phyloP scores from a whole-genome alignment of 2,329 filamentous ascomycete genomes.

The Knufia petricola region DNA sequence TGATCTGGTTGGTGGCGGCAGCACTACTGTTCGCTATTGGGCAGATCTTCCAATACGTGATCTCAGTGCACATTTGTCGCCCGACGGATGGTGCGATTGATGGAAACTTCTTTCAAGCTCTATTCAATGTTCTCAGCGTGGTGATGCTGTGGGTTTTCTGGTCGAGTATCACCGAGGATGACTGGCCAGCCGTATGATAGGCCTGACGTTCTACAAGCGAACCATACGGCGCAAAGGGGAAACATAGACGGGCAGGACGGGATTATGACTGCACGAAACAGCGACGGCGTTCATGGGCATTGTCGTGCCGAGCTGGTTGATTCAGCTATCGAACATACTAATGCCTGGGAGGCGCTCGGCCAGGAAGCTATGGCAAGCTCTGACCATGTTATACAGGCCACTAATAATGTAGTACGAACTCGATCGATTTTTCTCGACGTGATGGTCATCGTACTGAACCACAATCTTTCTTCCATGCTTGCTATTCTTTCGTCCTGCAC shows the following conservation, averaged over 20 bases:
- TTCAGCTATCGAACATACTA: not conserved
- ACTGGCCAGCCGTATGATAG: constrained; percentile 58
- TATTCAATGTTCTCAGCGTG: constrained; percentile 82
- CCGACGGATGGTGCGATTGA: constrained; percentile 80
- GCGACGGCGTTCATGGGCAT: constrained; percentile 1
- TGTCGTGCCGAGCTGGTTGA: not conserved
- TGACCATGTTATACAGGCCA: constrained; percentile 4
- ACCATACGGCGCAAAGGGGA: not conserved
- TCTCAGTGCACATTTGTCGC: constrained; percentile 82
- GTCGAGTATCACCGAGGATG: constrained; percentile 98
- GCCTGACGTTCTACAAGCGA: not conserved
- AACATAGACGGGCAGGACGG: not conserved
- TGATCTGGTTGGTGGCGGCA: constrained; percentile 71
- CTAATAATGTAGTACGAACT: constrained; percentile 2
- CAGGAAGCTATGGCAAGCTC: not conserved
- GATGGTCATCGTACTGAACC: not conserved
- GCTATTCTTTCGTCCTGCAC: too few species aligned
- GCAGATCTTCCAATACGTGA: constrained; percentile 91
- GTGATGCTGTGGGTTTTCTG: constrained; percentile 87
- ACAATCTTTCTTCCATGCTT: not conserved
- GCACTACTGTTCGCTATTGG: constrained; percentile 78
- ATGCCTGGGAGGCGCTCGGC: not conserved
- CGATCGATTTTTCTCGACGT: not conserved
- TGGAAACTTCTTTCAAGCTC: constrained; percentile 80
- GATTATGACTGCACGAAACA: not conserved